A percentile compares a stretch with the other conserved stretches of the same genome.
Conservation (phyloP, 257 asterid species). For the Fraxinus excelsior region DNA sequence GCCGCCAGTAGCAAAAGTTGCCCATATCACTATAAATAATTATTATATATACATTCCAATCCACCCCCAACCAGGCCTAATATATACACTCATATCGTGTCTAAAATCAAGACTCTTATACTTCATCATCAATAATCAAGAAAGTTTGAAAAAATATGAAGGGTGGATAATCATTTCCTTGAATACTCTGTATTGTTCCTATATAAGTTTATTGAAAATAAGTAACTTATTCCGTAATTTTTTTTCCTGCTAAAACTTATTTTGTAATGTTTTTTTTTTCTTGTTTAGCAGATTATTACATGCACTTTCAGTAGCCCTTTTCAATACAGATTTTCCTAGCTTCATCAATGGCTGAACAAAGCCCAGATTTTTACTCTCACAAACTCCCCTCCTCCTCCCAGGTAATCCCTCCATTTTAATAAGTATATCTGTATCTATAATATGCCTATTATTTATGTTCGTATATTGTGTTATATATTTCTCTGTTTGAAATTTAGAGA, state of each 20-base stretch:
- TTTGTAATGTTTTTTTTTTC: background rate
- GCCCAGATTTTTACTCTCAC: constrained; percentile 50
- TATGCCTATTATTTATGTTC: background rate
- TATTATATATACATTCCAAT: background rate
- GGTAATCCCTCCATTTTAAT: constrained; percentile 35
- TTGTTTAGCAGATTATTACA: constrained; percentile 34
- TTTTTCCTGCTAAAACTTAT: background rate
- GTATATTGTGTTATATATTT: background rate
- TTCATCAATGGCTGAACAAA: constrained; percentile 55
- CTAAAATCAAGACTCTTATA: background rate
- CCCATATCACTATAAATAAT: background rate
- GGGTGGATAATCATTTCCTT: constrained; percentile 11
- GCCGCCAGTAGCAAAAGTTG: constrained; percentile 49
- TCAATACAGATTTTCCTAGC: constrained; percentile 6
- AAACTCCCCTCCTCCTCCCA: constrained; percentile 56
- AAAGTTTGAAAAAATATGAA: constrained; percentile 1
- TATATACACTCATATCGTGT: background rate
- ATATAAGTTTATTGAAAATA: background rate
- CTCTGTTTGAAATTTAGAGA: background rate
- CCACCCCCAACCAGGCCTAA: constrained; percentile 7
- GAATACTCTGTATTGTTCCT: background rate
- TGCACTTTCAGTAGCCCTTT: constrained; percentile 20
- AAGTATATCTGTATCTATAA: background rate
- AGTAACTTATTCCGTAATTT: background rate
- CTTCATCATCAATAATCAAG: constrained; percentile 25